These are phyloP conservation scores for Blastocystis sp. DNA, from an alignment of 352 stramenopile species.

Conservation along the genomic window DNA sequence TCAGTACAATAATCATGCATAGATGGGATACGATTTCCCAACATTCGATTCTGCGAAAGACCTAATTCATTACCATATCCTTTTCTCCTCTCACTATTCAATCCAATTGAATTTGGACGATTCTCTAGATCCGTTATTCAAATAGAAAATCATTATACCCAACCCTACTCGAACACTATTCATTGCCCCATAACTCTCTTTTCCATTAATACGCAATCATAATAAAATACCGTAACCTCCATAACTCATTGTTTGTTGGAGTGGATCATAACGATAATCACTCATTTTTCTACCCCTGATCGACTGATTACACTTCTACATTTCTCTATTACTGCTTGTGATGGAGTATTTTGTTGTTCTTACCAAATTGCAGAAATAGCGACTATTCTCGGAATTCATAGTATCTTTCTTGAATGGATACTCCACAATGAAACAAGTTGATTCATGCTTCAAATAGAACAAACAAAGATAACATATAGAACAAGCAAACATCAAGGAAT, in stretches of 20 bases:
- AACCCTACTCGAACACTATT: background rate
- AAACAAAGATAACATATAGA: background rate
- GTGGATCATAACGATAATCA: slow-evolving; percentile 3
- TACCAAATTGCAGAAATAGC: background rate
- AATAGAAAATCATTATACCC: background rate
- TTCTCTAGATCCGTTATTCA: background rate
- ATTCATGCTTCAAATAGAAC: background rate
- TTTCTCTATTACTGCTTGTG: background rate
- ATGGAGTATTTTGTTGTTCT: background rate
- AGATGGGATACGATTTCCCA: background rate
- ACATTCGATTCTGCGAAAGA: background rate
- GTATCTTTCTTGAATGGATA: background rate
- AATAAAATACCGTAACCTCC: background rate
- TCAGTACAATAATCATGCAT: background rate
- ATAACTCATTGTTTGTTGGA: background rate
- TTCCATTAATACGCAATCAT: background rate
- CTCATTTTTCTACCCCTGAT: background rate
- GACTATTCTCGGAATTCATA: background rate
- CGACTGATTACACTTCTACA: background rate
- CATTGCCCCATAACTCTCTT: background rate
- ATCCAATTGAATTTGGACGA: background rate
- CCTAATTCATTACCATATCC: no score
- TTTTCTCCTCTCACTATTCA: background rate
- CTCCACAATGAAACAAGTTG: background rate
- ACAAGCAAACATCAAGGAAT: background rate